phyloP scores from a whole-genome alignment of 257 asterid species.

The Solanum etuberosum region DNA sequence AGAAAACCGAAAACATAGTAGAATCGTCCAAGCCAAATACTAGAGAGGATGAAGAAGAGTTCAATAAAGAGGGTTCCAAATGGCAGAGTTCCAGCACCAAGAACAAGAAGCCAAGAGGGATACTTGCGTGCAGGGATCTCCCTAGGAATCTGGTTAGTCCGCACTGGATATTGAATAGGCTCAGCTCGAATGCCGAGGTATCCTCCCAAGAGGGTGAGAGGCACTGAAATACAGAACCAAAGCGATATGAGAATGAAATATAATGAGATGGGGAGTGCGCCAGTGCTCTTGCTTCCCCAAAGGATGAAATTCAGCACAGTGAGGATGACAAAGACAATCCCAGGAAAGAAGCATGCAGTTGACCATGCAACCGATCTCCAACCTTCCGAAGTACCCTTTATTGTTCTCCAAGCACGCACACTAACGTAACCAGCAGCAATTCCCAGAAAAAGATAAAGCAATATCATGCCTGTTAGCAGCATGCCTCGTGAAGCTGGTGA shows the following conservation, averaged over 20 bases:
- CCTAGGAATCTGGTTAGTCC: conserved; percentile 78
- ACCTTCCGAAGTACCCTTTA: conserved; percentile 54
- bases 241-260: conserved; percentile 53
- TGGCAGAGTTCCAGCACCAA: conserved; percentile 88
- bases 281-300: conserved; percentile 85
- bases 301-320: conserved; percentile 66
- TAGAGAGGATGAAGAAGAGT: conserved; percentile 78
- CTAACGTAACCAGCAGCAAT: conserved; percentile 64
- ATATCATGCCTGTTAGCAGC: conserved; percentile 77
- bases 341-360: conserved; percentile 76
- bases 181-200: conserved; percentile 53
- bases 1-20: conserved; percentile 77
- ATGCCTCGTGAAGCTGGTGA: conserved; percentile 89
- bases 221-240: conserved; percentile 87
- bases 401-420: conserved; percentile 60
- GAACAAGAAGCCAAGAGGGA: conserved; percentile 83
- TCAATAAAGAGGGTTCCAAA: conserved; percentile 87
- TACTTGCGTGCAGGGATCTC: conserved; percentile 71
- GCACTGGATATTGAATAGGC: conserved; percentile 59
- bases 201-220: conserved; percentile 80
- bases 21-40: conserved; percentile 83
- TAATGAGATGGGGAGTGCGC: conserved; percentile 72
- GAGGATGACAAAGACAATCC: conserved; percentile 56
- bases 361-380: conserved; percentile 80
- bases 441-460: conserved; percentile 76